phyloP scores from a whole-genome alignment of 192 early-diverging fungal species.

The Backusella sp. region DNA sequence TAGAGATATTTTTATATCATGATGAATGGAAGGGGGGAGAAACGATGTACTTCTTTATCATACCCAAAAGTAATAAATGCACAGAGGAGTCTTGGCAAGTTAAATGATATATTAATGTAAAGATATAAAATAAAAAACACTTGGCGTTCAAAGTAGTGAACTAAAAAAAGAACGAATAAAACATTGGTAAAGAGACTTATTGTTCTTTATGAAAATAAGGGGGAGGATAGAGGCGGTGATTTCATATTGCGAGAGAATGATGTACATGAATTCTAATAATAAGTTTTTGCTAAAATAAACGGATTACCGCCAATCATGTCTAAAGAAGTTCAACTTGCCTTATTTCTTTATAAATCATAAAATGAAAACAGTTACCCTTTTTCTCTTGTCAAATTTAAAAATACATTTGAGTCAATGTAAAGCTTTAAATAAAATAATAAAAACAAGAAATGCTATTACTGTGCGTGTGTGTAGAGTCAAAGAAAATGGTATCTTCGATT shows the following conservation, averaged over 20 bases:
- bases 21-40: no score
- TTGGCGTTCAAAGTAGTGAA: neutral
- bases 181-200: neutral
- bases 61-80: neutral
- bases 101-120: neutral
- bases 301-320: neutral
- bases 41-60: neutral
- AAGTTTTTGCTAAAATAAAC: neutral
- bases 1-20: no score
- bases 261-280: neutral
- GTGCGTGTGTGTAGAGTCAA: no score
- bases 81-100: neutral
- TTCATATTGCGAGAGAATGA: no score
- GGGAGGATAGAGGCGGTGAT: neutral
- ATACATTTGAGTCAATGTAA: no score
- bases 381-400: no score
- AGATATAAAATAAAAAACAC: neutral
- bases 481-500: no score
- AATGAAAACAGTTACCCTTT: neutral
- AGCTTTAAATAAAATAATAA: no score
- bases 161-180: neutral
- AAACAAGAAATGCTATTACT: no score
- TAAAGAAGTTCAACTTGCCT: neutral
- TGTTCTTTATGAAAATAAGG: neutral
- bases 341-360: neutral